phyloP scores from a whole-genome alignment of 176 grass and related monocot species.

The Zoysia pacifica region DNA sequence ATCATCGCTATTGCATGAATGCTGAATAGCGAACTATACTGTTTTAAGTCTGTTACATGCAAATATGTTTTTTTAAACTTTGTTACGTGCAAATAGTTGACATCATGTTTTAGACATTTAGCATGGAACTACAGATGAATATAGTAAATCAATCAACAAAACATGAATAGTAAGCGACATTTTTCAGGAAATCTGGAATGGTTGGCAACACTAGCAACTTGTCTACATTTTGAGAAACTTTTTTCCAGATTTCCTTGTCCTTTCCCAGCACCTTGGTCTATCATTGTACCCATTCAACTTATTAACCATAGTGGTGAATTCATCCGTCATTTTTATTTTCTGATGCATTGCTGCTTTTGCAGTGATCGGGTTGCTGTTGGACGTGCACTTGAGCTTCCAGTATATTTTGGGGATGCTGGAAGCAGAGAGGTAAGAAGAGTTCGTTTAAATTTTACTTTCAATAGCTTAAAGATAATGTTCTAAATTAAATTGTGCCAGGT shows the following conservation, averaged over 20 bases:
- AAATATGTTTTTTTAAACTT: neutral
- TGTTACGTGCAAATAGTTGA: slow-evolving; percentile 18
- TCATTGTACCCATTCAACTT: slow-evolving; percentile 23
- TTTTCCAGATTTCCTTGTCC: neutral
- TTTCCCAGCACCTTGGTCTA: neutral
- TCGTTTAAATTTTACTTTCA: neutral
- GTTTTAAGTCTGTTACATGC: slow-evolving; percentile 6
- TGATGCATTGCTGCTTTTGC: slow-evolving; percentile 41
- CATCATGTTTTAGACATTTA: slow-evolving; percentile 7
- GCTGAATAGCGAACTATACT: slow-evolving; percentile 17
- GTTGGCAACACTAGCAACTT: neutral
- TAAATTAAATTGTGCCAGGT: slow-evolving; percentile 53
- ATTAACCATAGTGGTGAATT: neutral
- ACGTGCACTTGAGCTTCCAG: slow-evolving; percentile 88
- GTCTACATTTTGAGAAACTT: slow-evolving; percentile 3
- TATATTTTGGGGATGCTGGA: slow-evolving; percentile 98
- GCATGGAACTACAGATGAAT: slow-evolving; percentile 13
- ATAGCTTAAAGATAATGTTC: slow-evolving; percentile 11
- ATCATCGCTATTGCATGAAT: neutral
- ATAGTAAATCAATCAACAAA: slow-evolving; percentile 16
- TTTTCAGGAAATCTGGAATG: slow-evolving; percentile 12
- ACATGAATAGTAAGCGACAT: neutral
- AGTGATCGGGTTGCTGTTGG: slow-evolving; percentile 94
- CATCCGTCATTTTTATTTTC: slow-evolving; percentile 13
- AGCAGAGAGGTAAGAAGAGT: slow-evolving; percentile 78